phyloP scores from a whole-genome alignment of 2,329 filamentous ascomycete species.

The Diaporthe aspalathi region DNA sequence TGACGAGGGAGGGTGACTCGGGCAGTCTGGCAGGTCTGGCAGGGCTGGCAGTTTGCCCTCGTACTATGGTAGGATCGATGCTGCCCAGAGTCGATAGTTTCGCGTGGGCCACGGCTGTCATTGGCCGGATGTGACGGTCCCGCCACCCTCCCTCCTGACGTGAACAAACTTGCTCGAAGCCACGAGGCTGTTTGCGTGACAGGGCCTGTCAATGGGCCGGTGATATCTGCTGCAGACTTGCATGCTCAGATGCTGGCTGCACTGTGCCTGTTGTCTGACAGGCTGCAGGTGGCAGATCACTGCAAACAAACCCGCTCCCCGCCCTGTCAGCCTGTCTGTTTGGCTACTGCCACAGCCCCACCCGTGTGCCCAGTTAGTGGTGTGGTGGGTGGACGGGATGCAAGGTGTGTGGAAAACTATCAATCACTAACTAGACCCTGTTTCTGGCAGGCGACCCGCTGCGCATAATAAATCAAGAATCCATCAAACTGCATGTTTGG shows the following conservation, averaged over 20 bases:
- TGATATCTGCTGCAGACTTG: slow-evolving; percentile 15
- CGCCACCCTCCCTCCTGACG: neutral
- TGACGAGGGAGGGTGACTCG: neutral
- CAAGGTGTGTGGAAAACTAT: neutral
- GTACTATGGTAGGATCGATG: neutral
- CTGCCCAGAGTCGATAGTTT: slow-evolving; percentile 23
- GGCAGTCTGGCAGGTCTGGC: too few relatives aligned
- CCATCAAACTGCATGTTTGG: slow-evolving; percentile 1
- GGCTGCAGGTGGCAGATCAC: slow-evolving; percentile 4
- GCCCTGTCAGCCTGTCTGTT: neutral
- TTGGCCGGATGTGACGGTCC: neutral
- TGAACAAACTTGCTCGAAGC: slow-evolving; percentile 1
- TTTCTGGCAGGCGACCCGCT: too few relatives aligned
- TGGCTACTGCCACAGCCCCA: neutral
- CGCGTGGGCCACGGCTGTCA: neutral
- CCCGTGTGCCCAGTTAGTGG: too few relatives aligned
- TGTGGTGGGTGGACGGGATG: neutral
- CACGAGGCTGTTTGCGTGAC: neutral
- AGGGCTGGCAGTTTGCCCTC: neutral
- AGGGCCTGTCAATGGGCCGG: slow-evolving; percentile 26
- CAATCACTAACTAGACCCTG: neutral
- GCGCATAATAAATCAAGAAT: slow-evolving; percentile 10
- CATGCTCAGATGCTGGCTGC: slow-evolving; percentile 17
- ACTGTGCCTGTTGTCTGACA: slow-evolving; percentile 1
- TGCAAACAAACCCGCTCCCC: neutral